Evolutionary conservation across 768 basidiomycete species (phyloP).

Genomic region (Cyclocybe cylindracea): DNA sequence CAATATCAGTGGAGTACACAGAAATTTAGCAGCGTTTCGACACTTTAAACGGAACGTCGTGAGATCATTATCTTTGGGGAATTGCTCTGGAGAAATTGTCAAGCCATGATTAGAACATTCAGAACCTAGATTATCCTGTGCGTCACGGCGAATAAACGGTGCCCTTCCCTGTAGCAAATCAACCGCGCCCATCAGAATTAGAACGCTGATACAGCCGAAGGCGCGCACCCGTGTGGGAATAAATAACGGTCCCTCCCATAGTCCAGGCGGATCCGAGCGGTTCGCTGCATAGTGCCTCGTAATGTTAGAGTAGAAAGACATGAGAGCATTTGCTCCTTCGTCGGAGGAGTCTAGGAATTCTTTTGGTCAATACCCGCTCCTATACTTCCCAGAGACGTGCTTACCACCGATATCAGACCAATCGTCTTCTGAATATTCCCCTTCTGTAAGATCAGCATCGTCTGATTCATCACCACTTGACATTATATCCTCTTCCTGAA

Average conservation of each 20-base stretch:
- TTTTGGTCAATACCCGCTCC: neutral
- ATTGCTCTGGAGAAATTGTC: constrained; percentile 12
- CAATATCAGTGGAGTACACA: constrained; percentile 58
- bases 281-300: constrained; percentile 48
- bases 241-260: constrained; percentile 53
- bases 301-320: constrained; percentile 49
- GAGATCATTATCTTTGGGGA: constrained; percentile 24
- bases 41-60: constrained; percentile 44
- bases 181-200: neutral
- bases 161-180: constrained; percentile 22
- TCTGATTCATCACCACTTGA: constrained; percentile 82
- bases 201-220: neutral
- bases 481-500: constrained; percentile 46
- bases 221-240: constrained; percentile 42
- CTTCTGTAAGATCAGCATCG: constrained; percentile 66
- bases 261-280: constrained; percentile 32
- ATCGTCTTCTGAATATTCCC: constrained; percentile 45
- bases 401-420: constrained; percentile 49
- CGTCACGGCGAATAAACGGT: constrained; percentile 11
- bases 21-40: constrained; percentile 36
- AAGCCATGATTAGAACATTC: neutral
- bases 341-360: constrained; percentile 14
- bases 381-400: constrained; percentile 3
- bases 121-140: neutral
- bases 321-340: constrained; percentile 22